These are phyloP conservation scores for Thraustochytrium striatum DNA, from an alignment of 352 stramenopile genomes.

Conservation along the genomic window DNA sequence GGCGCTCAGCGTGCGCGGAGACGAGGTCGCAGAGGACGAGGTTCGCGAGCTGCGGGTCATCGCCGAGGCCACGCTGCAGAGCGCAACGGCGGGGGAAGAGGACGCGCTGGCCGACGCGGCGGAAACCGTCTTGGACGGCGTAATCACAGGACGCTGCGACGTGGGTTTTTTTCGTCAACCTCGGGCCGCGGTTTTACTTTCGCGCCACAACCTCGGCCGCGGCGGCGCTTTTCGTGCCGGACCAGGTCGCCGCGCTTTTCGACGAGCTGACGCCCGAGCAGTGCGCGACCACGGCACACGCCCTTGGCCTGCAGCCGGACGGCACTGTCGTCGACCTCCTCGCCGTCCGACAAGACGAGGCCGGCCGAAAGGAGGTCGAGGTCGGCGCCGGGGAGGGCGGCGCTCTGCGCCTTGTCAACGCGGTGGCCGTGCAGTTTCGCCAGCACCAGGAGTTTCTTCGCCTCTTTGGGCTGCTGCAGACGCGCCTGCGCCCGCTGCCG, in stretches of 20 bases:
- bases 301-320: conserved; percentile 14
- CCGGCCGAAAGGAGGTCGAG: not conserved
- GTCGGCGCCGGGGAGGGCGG: not conserved
- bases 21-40: not conserved
- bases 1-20: not conserved
- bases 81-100: no score
- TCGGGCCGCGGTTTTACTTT: no score
- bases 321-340: not conserved
- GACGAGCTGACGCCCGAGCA: not conserved
- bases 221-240: not conserved
- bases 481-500: not conserved
- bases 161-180: no score
- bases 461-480: conserved; percentile 10
- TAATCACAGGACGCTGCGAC: no score
- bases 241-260: conserved; percentile 4
- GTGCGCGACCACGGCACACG: not conserved
- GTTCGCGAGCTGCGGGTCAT: no score
- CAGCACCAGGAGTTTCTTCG: conserved; percentile 4
- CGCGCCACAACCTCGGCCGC: no score
- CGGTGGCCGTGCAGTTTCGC: conserved; percentile 36
- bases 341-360: not conserved
- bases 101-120: not conserved
- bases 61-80: no score
- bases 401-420: not conserved
- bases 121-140: not conserved